Evolutionary conservation across 768 basidiomycete species (phyloP).

Genomic region (Kwoniella sp.): DNA sequence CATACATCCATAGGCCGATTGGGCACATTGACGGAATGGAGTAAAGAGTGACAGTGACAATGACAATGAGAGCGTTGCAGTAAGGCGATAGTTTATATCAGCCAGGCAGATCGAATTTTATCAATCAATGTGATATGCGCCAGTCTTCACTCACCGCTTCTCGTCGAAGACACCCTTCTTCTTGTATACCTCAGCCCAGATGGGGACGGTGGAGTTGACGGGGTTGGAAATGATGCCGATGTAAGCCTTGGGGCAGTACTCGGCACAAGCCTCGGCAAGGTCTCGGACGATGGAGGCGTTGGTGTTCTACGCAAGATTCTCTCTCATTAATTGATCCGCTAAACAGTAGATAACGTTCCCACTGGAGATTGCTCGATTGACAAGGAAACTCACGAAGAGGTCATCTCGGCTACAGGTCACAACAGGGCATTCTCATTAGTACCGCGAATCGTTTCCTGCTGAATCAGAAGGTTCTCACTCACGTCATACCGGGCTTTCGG

Average conservation of each 20-base stretch:
- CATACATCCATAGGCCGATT: background rate
- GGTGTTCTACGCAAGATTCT: slow-evolving; percentile 63
- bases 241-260: slow-evolving; percentile 79
- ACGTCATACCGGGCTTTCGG: slow-evolving; percentile 66
- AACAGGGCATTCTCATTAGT: background rate
- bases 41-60: no score
- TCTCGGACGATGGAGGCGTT: slow-evolving; percentile 96
- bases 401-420: slow-evolving; percentile 46
- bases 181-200: slow-evolving; percentile 94
- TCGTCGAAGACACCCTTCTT: slow-evolving; percentile 87
- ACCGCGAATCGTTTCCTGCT: no score
- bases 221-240: slow-evolving; percentile 98
- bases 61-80: no score
- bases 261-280: slow-evolving; percentile 86
- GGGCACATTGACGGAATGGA: background rate
- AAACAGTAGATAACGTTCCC: no score
- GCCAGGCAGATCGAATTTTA: no score
- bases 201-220: slow-evolving; percentile 98
- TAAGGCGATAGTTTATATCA: no score
- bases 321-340: no score
- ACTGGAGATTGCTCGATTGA: no score
- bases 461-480: no score
- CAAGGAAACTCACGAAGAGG: slow-evolving; percentile 62
- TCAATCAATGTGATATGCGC: no score
- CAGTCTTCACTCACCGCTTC: slow-evolving; percentile 65